Conservation (phyloP, 2,329 filamentous ascomycete species). For the Alternaria solani region DNA sequence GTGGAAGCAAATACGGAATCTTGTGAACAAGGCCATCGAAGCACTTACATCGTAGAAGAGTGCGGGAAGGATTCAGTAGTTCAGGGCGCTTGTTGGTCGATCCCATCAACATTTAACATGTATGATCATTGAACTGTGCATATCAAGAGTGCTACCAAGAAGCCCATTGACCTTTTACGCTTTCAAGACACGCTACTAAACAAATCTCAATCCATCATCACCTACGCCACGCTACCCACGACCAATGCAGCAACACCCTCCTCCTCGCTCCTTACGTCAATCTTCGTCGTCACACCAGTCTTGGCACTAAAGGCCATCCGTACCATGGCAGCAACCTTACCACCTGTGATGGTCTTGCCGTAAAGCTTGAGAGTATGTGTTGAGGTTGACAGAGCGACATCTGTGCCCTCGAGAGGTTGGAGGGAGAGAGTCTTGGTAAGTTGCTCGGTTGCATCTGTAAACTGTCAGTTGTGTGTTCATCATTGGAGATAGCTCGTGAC, state of each 20-base stretch:
- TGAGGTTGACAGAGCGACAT: slow-evolving; percentile 84
- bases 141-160: slow-evolving; percentile 10
- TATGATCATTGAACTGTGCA: slow-evolving; percentile 15
- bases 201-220: neutral
- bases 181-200: slow-evolving; percentile 10
- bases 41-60: neutral
- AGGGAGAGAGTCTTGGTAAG: slow-evolving; percentile 85
- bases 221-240: slow-evolving; percentile 80
- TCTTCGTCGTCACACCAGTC: slow-evolving; percentile 94
- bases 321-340: slow-evolving; percentile 84
- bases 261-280: slow-evolving; percentile 90
- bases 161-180: slow-evolving; percentile 14
- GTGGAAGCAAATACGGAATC: slow-evolving; percentile 51
- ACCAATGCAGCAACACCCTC: slow-evolving; percentile 86
- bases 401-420: slow-evolving; percentile 92
- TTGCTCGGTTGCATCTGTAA: slow-evolving; percentile 87
- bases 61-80: neutral
- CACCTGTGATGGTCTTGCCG: slow-evolving; percentile 92
- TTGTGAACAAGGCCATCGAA: slow-evolving; percentile 30
- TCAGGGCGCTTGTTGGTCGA: neutral
- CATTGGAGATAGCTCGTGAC: neutral
- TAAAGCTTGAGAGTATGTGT: slow-evolving; percentile 96
- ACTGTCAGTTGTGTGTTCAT: slow-evolving; percentile 23
- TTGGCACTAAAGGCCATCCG: slow-evolving; percentile 95
- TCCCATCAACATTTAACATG: neutral